These are phyloP conservation scores for Piromyces sp. DNA, from an alignment of 192 early-diverging fungal species.

Conservation along the genomic window DNA sequence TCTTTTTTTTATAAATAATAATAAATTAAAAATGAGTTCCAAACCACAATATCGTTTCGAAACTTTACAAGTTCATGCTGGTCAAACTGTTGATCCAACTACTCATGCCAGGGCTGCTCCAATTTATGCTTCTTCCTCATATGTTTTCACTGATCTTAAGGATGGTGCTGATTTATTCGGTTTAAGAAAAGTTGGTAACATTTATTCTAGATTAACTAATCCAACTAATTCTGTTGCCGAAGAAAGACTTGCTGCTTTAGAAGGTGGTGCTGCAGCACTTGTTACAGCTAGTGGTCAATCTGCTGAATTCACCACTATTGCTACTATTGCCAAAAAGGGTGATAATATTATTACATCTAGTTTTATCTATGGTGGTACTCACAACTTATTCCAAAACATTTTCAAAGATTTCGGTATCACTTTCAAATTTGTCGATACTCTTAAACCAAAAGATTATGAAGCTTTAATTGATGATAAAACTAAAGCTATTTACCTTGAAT, in stretches of 20 bases:
- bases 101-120: slow-evolving; percentile 72
- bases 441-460: slow-evolving; percentile 56
- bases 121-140: slow-evolving; percentile 79
- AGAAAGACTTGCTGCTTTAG: slow-evolving; percentile 78
- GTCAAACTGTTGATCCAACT: slow-evolving; percentile 37
- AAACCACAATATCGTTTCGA: slow-evolving; percentile 29
- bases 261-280: slow-evolving; percentile 61
- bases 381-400: slow-evolving; percentile 2
- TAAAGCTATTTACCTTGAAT: slow-evolving; percentile 80
- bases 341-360: slow-evolving; percentile 76
- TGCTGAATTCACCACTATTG: slow-evolving; percentile 67
- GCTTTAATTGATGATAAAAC: slow-evolving; percentile 71
- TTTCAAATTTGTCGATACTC: slow-evolving; percentile 56
- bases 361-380: slow-evolving; percentile 20
- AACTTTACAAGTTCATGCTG: slow-evolving; percentile 82
- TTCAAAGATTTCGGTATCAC: slow-evolving; percentile 52
- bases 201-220: slow-evolving; percentile 70
- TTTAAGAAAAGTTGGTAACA: slow-evolving; percentile 54
- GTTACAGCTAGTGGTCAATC: slow-evolving; percentile 53
- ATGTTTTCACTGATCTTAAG: slow-evolving; percentile 59
- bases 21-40: too few species aligned
- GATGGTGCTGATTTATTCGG: slow-evolving; percentile 72
- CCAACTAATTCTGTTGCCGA: slow-evolving; percentile 80
- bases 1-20: too few species aligned
- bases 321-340: slow-evolving; percentile 56